phyloP scores from a whole-genome alignment of 2,329 filamentous ascomycete genomes.

The Calonectria fujianensis region DNA sequence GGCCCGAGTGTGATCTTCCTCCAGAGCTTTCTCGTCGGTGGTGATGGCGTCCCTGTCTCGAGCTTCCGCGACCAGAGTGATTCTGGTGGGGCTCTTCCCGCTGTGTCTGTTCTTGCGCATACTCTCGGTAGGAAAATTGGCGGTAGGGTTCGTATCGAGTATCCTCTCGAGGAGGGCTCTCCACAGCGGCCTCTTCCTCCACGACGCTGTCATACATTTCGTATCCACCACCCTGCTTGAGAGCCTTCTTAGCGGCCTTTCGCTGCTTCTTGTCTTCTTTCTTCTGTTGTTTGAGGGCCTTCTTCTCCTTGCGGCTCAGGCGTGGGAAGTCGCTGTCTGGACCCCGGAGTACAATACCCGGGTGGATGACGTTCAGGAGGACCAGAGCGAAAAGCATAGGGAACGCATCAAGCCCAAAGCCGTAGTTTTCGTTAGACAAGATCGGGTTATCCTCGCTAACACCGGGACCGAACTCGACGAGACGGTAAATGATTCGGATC shows the following conservation, averaged over 20 bases:
- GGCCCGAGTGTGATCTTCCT: constrained; percentile 16
- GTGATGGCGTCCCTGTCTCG: constrained; percentile 14
- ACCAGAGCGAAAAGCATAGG: constrained; percentile 72
- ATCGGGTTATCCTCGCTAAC: constrained; percentile 65
- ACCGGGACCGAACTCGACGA: constrained; percentile 73
- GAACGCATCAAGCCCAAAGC: constrained; percentile 70
- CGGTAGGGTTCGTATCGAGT: constrained; percentile 24
- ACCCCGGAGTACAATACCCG: constrained; percentile 67
- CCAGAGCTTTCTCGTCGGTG: constrained; percentile 13
- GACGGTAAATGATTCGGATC: constrained; percentile 76
- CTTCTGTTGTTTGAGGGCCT: constrained; percentile 62
- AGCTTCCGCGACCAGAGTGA: neutral
- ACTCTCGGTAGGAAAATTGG: constrained; percentile 7
- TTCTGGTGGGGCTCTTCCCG: neutral
- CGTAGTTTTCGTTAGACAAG: constrained; percentile 71
- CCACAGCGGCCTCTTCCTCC: constrained; percentile 31
- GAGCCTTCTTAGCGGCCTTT: constrained; percentile 51
- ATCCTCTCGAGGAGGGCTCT: constrained; percentile 13
- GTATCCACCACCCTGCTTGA: constrained; percentile 42
- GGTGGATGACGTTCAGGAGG: constrained; percentile 67
- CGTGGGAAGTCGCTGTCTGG: constrained; percentile 67
- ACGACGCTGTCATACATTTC: constrained; percentile 43
- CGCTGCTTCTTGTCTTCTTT: constrained; percentile 55
- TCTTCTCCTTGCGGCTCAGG: constrained; percentile 65
- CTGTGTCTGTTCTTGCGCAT: neutral